These are phyloP conservation scores for Syzygium grande DNA, from an alignment of 345 rosid genomes.

Conservation along the genomic window DNA sequence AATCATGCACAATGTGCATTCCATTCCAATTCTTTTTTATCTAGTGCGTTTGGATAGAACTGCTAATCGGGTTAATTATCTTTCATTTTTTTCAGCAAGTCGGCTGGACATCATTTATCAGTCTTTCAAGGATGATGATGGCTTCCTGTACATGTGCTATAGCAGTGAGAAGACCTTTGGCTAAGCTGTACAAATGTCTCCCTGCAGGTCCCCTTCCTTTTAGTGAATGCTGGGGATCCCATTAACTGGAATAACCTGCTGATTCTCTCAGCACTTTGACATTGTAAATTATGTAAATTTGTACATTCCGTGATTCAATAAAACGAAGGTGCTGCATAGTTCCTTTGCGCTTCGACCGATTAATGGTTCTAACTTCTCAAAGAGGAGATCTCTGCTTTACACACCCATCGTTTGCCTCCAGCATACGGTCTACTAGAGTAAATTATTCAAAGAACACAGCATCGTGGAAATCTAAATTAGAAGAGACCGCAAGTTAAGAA, in stretches of 20 bases:
- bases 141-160: slow-evolving; percentile 84
- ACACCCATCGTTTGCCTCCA: not conserved
- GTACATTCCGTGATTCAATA: not conserved
- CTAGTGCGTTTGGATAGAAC: not conserved
- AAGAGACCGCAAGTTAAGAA: not conserved
- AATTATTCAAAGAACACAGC: not conserved
- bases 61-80: not conserved
- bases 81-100: slow-evolving; percentile 33
- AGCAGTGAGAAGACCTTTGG: slow-evolving; percentile 86
- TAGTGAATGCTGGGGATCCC: not conserved
- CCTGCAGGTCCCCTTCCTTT: not conserved
- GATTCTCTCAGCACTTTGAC: not conserved
- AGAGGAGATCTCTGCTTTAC: not conserved
- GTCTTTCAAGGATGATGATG: slow-evolving; percentile 83
- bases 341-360: not conserved
- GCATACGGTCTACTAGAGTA: not conserved
- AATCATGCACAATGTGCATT: not conserved
- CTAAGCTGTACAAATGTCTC: not conserved
- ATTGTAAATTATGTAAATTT: not conserved
- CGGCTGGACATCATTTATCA: slow-evolving; percentile 63
- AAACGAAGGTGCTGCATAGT: not conserved
- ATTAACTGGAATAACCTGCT: not conserved
- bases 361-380: not conserved
- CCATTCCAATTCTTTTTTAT: not conserved
- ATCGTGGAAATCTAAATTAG: not conserved